A percentile compares a stretch with the other conserved stretches of the same genome.
Evolutionary conservation across 2,329 filamentous ascomycete species (phyloP).

Genomic region (Trichoderma gracile): DNA sequence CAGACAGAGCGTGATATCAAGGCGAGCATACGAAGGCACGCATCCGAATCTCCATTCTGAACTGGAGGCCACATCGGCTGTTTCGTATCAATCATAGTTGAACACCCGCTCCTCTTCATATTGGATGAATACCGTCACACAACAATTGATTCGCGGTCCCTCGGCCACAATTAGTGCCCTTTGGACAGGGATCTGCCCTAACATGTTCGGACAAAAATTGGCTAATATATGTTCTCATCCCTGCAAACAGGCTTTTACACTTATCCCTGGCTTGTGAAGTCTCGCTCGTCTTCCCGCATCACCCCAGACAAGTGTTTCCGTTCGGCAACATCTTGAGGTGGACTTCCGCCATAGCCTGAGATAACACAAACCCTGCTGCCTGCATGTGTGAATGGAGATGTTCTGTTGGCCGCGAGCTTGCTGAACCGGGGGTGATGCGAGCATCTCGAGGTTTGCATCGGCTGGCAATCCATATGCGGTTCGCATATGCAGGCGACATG

Average conservation of each 20-base stretch:
- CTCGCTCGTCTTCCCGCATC: constrained; percentile 2
- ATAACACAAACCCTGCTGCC: background rate
- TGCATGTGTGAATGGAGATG: background rate
- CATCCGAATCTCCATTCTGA: too few species aligned
- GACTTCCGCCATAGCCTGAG: background rate
- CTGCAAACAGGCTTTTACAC: background rate
- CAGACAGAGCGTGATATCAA: too few species aligned
- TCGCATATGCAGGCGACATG: background rate
- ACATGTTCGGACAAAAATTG: background rate
- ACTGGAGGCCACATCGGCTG: too few species aligned
- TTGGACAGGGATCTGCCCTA: background rate
- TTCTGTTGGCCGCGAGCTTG: constrained; percentile 1
- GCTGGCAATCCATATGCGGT: background rate
- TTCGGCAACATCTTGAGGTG: background rate
- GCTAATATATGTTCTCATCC: background rate
- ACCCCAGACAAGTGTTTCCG: background rate
- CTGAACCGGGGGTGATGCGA: constrained; percentile 15
- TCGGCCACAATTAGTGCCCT: background rate
- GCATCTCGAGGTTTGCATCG: background rate
- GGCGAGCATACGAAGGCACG: too few species aligned
- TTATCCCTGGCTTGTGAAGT: background rate
- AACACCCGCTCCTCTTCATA: background rate
- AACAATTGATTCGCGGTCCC: constrained; percentile 1
- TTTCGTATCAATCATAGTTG: too few species aligned
- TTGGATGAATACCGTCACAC: background rate